Conservation (phyloP, 495 filamentous ascomycete species). For the Xylaria venustula region DNA sequence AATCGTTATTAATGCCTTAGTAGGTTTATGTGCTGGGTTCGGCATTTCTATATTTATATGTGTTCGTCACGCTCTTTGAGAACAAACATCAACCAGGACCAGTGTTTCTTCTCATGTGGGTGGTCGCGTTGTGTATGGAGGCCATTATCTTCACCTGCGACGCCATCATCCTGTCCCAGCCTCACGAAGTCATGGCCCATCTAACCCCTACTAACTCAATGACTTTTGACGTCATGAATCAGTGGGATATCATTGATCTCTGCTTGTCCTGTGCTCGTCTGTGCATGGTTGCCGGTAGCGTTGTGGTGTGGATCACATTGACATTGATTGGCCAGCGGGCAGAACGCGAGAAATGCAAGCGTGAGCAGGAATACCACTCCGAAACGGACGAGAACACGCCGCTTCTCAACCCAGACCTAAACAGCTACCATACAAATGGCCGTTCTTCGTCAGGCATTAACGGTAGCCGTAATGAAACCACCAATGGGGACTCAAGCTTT, state of each 20-base stretch:
- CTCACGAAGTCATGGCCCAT: slow-evolving; percentile 49
- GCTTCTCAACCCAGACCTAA: slow-evolving; percentile 33
- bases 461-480: slow-evolving; percentile 25
- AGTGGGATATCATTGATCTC: slow-evolving; percentile 55
- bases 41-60: slow-evolving; percentile 54
- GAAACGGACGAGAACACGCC: slow-evolving; percentile 50
- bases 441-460: slow-evolving; percentile 25
- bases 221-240: slow-evolving; percentile 21
- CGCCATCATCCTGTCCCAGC: slow-evolving; percentile 57
- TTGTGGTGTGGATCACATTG: slow-evolving; percentile 41
- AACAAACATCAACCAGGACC: slow-evolving; percentile 69
- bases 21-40: slow-evolving; percentile 82
- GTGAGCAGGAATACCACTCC: slow-evolving; percentile 47
- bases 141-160: slow-evolving; percentile 64
- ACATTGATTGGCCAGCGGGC: slow-evolving; percentile 27
- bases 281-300: slow-evolving; percentile 33
- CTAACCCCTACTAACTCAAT: slow-evolving; percentile 17
- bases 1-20: slow-evolving; percentile 4
- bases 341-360: slow-evolving; percentile 33
- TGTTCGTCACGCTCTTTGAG: slow-evolving; percentile 78
- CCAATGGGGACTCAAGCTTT: slow-evolving; percentile 29
- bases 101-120: slow-evolving; percentile 74
- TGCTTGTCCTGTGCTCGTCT: slow-evolving; percentile 43
- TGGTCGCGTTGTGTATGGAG: slow-evolving; percentile 65
- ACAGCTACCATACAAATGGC: slow-evolving; percentile 33